Evolutionary conservation across 2,329 filamentous ascomycete genomes (phyloP), one percentile per base, ranked within the genome.

Genomic region (Xylariaceae sp.): DNA sequence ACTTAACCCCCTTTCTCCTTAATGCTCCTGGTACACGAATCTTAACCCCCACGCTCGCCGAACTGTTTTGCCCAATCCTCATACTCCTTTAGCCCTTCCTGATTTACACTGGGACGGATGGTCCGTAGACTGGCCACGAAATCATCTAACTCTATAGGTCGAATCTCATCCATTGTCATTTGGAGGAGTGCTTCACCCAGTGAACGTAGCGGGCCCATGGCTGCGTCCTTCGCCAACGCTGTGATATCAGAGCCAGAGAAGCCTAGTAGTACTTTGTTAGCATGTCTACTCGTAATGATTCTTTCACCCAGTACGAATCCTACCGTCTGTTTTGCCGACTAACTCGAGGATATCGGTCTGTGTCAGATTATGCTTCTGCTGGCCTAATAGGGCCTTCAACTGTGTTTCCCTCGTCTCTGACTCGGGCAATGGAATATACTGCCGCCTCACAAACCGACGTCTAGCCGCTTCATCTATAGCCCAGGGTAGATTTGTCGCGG

Each of bases 161-260:
- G 82, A 66, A 99, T 97, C 67, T 97, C 86, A 62, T 99, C 94
- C 83, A 94, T 96, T 0, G 88, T 89, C 81, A 95, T 97, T 65
- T 90, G 87, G 39, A 99, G 80, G 35, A 99, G 77, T 47, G 89
- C 90, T 72, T 97, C 94, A 30, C 94, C 94, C 2, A 97, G 79
- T 56, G 91, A 93, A 37, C 94, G 85, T 10, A 99, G 78, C 0
- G 94, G 94, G 0, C 94, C 93, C 94, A 99, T 99, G 2, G 94
- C 94, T 7, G 94, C 94, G 72, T 99, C 94, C 75, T 99, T 99
- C 6, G 94, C 94, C 7, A 99, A 79, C 1, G 94, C 92, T 18
- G 94, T 97, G 65, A 99, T 96, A 70, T 99, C 94, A 1, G 92
- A 96, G 50, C 94, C 94, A 7, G 92, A 97, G 76, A 96, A 99